These are phyloP conservation scores for Pythium chondricola DNA, from an alignment of 352 stramenopile species.

Conservation along the genomic window DNA sequence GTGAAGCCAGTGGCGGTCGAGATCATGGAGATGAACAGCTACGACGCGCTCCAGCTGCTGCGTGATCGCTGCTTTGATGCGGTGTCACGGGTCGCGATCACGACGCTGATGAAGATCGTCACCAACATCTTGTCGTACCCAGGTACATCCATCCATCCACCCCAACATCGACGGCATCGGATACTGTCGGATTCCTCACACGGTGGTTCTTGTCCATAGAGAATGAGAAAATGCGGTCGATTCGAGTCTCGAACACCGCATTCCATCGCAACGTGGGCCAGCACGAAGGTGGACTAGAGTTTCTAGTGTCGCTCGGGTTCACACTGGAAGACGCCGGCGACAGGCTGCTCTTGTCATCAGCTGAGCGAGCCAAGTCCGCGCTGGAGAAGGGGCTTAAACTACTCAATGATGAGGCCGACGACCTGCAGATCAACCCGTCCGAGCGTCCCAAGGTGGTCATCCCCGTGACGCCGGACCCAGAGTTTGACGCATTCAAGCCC, in stretches of 20 bases:
- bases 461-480: constrained; percentile 25
- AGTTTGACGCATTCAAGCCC: constrained; percentile 79
- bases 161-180: too few species aligned
- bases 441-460: constrained; percentile 42
- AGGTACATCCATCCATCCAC: constrained; percentile 33
- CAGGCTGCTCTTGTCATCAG: constrained; percentile 31
- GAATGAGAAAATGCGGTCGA: constrained; percentile 78
- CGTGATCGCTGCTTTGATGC: constrained; percentile 74
- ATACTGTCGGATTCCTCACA: too few species aligned
- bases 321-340: constrained; percentile 36
- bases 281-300: constrained; percentile 63
- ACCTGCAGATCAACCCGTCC: constrained; percentile 49
- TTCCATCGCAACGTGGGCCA: constrained; percentile 68
- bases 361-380: constrained; percentile 16
- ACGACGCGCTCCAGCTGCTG: constrained; percentile 63
- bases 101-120: constrained; percentile 82
- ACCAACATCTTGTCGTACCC: constrained; percentile 77
- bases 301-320: constrained; percentile 68
- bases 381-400: constrained; percentile 51
- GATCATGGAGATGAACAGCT: constrained; percentile 28
- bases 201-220: constrained; percentile 25
- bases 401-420: constrained; percentile 70
- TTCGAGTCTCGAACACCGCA: constrained; percentile 65
- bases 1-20: not conserved
- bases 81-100: constrained; percentile 46